Evolutionary conservation across 805 yeast genomes (phyloP).

Genomic region (Candida germanica): DNA sequence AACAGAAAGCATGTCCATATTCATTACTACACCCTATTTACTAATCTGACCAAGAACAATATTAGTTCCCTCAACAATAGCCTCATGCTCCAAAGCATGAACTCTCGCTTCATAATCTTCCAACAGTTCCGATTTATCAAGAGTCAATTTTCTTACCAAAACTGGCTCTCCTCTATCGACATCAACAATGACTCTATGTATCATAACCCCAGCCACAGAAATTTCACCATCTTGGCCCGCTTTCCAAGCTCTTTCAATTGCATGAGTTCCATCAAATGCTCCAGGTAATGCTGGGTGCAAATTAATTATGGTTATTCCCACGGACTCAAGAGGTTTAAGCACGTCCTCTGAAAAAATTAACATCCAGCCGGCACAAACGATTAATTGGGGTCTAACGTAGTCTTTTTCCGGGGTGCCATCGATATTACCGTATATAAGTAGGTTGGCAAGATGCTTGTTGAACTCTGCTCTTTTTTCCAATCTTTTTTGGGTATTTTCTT

Average conservation of each 20-base stretch:
- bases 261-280: slow-evolving; percentile 94
- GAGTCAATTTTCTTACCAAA: slow-evolving; percentile 72
- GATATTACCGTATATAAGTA: slow-evolving; percentile 51
- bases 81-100: slow-evolving; percentile 80
- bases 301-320: slow-evolving; percentile 76
- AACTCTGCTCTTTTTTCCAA: slow-evolving; percentile 61
- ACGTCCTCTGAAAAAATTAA: slow-evolving; percentile 79
- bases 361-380: slow-evolving; percentile 99
- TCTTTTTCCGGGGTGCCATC: slow-evolving; percentile 27
- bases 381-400: slow-evolving; percentile 66
- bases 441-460: slow-evolving; percentile 72
- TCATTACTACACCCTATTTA: neutral
- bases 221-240: slow-evolving; percentile 86
- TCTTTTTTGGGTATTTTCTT: slow-evolving; percentile 60
- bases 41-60: slow-evolving; percentile 59
- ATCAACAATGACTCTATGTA: slow-evolving; percentile 92
- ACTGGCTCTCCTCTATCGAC: slow-evolving; percentile 94
- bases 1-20: no score
- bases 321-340: slow-evolving; percentile 58
- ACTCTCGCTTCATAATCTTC: slow-evolving; percentile 81
- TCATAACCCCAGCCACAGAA: slow-evolving; percentile 87
- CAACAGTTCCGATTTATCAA: slow-evolving; percentile 68
- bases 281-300: slow-evolving; percentile 97
- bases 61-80: slow-evolving; percentile 88
- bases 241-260: slow-evolving; percentile 94